Percentiles rank a stretch among this genome's conserved stretches.
Evolutionary conservation across 164 flowering plant species (phyloP).

Genomic region (Pachysandra terminalis): DNA sequence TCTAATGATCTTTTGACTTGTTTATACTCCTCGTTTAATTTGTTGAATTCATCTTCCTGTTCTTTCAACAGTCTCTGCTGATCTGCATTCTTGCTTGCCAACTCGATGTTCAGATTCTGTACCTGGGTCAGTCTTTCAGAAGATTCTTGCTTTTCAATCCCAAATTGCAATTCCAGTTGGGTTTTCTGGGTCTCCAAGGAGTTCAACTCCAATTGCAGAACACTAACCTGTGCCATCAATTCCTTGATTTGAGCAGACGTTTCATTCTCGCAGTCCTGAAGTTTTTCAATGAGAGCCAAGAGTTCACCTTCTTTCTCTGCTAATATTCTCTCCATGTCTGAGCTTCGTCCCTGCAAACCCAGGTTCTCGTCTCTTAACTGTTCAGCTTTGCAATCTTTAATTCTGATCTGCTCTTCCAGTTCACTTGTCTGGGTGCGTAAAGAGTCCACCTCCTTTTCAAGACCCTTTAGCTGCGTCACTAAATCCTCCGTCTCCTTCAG

Average conservation of each 20-base stretch:
- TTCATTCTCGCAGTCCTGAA: slow-evolving; percentile 21
- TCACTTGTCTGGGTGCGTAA: slow-evolving; percentile 10
- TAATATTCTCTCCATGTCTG: slow-evolving; percentile 29
- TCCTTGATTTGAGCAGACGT: slow-evolving; percentile 27
- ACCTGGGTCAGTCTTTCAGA: slow-evolving; percentile 16
- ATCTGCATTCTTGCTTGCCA: neutral
- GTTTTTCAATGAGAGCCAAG: slow-evolving; percentile 27
- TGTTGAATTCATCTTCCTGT: slow-evolving; percentile 25
- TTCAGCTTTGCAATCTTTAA: slow-evolving; percentile 20
- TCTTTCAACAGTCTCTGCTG: slow-evolving; percentile 11
- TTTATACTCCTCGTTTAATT: too few species aligned
- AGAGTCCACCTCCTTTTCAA: slow-evolving; percentile 16
- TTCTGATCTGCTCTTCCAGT: slow-evolving; percentile 15
- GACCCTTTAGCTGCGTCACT: slow-evolving; percentile 15
- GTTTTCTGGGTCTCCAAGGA: slow-evolving; percentile 26
- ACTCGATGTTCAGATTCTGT: slow-evolving; percentile 24
- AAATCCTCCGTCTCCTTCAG: slow-evolving; percentile 18
- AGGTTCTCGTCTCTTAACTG: slow-evolving; percentile 35
- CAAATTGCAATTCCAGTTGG: slow-evolving; percentile 31
- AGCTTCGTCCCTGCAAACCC: slow-evolving; percentile 23
- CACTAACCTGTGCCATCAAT: slow-evolving; percentile 20
- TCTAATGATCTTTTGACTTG: too few species aligned
- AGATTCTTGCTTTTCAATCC: slow-evolving; percentile 29
- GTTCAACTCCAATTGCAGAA: slow-evolving; percentile 31
- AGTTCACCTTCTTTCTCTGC: slow-evolving; percentile 33